Conservation (phyloP, 441 rosid species). For the Adansonia rubrostipa region DNA sequence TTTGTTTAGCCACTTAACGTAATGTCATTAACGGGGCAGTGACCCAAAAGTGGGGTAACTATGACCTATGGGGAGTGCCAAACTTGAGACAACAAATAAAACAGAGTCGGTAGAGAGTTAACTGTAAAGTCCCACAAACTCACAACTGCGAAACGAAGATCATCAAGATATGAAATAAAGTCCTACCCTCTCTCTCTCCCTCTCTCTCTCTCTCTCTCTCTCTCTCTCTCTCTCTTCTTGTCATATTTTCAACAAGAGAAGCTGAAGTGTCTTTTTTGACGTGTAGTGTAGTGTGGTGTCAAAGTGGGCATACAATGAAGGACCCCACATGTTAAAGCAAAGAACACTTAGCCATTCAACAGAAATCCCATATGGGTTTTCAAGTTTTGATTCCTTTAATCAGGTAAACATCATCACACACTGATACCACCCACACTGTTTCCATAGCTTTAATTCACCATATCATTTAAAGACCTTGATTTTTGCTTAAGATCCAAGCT, state of each 20-base stretch:
- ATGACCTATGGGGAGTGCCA: neutral
- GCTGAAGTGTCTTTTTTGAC: conserved; percentile 32
- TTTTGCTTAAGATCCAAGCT: conserved; percentile 54
- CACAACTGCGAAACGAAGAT: conserved; percentile 17
- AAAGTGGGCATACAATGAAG: conserved; percentile 25
- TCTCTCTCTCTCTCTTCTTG: conserved; percentile 1
- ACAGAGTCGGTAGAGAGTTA: conserved; percentile 13
- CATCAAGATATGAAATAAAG: conserved; percentile 12
- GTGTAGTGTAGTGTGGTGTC: conserved; percentile 44
- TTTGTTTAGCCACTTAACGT: neutral
- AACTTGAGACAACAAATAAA: neutral
- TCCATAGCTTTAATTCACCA: neutral
- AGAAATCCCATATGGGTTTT: conserved; percentile 22
- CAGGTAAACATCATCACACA: neutral
- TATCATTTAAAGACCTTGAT: conserved; percentile 13
- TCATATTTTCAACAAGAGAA: conserved; percentile 22
- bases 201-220: neutral
- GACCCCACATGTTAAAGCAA: conserved; percentile 41
- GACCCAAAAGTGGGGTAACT: conserved; percentile 3
- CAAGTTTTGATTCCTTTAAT: conserved; percentile 6
- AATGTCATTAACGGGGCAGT: neutral
- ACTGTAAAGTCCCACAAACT: neutral
- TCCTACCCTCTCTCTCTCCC: neutral
- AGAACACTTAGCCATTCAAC: conserved; percentile 31
- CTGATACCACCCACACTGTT: conserved; percentile 14